A percentile compares a stretch with the other conserved stretches of the same genome.
phyloP scores from a whole-genome alignment of 148 eudicot genomes.

The Spergularia bocconei region DNA sequence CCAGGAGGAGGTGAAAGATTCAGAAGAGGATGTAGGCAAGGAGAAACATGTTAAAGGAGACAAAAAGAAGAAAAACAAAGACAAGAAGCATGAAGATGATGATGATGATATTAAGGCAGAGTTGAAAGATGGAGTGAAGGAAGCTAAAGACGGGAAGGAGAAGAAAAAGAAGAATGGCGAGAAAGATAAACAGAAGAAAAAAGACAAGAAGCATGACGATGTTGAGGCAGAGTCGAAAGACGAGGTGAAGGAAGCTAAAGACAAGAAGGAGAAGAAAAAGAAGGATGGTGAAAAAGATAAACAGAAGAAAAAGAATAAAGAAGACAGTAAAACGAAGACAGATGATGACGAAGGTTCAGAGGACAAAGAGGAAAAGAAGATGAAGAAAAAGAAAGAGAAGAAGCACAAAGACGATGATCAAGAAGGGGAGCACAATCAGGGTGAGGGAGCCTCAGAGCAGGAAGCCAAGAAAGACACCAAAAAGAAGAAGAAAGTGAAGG shows the following conservation, averaged over 20 bases:
- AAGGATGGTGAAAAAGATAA: slow-evolving; percentile 14
- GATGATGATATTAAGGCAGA: slow-evolving; percentile 17
- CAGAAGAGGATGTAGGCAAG: slow-evolving; percentile 2
- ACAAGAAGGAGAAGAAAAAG: slow-evolving; percentile 15
- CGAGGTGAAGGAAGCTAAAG: slow-evolving; percentile 2
- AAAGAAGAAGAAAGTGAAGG: slow-evolving; percentile 28
- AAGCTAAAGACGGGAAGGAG: slow-evolving; percentile 19
- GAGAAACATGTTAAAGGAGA: slow-evolving; percentile 20
- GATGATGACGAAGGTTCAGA: slow-evolving; percentile 2
- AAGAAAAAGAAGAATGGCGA: slow-evolving; percentile 13
- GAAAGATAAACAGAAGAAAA: slow-evolving; percentile 2
- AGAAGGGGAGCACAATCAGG: slow-evolving; percentile 14
- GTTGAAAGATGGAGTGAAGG: slow-evolving; percentile 22
- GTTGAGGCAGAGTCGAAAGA: not conserved
- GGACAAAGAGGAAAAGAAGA: slow-evolving; percentile 6
- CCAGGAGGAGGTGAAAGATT: not conserved
- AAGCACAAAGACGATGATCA: slow-evolving; percentile 7
- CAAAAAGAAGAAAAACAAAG: slow-evolving; percentile 28
- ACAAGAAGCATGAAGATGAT: slow-evolving; percentile 19
- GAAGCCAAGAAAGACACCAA: slow-evolving; percentile 12
- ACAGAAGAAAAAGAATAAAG: slow-evolving; percentile 21
- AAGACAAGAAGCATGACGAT: slow-evolving; percentile 16
- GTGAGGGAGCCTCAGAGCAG: not conserved
- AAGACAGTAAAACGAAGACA: slow-evolving; percentile 5
- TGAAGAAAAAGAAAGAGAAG: slow-evolving; percentile 24